Evolutionary conservation across 2,329 filamentous ascomycete species (phyloP).

Genomic region (Alternaria arbusti): DNA sequence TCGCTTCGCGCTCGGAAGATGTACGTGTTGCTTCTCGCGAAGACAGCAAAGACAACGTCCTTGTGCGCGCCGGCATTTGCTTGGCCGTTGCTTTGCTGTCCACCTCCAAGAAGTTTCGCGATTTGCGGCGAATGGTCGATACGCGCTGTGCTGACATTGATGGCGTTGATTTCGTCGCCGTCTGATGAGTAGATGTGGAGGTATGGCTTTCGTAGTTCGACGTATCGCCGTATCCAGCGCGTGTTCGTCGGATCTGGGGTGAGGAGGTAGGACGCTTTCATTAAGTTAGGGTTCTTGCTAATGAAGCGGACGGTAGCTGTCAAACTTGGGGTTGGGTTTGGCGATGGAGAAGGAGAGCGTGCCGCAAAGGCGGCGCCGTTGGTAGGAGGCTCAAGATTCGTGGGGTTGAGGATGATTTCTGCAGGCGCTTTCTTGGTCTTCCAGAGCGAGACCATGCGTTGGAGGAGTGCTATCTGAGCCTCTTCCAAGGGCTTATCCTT

Average conservation of each 20-base stretch:
- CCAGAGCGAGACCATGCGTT: constrained; percentile 70
- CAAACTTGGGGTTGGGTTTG: constrained; percentile 63
- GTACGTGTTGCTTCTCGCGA: constrained; percentile 93
- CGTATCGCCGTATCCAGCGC: constrained; percentile 89
- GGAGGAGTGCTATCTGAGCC: constrained; percentile 51
- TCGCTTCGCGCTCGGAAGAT: constrained; percentile 90
- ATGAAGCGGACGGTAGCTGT: constrained; percentile 78
- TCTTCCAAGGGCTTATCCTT: constrained; percentile 28
- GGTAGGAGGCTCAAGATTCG: constrained; percentile 70
- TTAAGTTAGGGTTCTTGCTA: constrained; percentile 72
- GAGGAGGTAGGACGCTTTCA: constrained; percentile 88
- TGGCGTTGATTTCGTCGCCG: constrained; percentile 87
- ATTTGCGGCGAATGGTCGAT: constrained; percentile 92
- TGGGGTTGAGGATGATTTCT: constrained; percentile 55
- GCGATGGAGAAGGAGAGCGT: constrained; percentile 46
- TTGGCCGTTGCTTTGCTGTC: constrained; percentile 12
- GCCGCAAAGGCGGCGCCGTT: constrained; percentile 61
- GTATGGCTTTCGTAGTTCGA: constrained; percentile 90
- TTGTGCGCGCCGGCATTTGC: constrained; percentile 44
- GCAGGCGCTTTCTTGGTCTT: constrained; percentile 52
- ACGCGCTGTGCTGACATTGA: constrained; percentile 87
- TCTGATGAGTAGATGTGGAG: constrained; percentile 87
- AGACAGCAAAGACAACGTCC: constrained; percentile 85
- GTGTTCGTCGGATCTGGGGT: constrained; percentile 81
- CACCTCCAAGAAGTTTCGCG: constrained; percentile 70